Base-by-base conservation (phyloP, 2,329 filamentous ascomycete genomes). In the Rhynchosporium secalis region DNA sequence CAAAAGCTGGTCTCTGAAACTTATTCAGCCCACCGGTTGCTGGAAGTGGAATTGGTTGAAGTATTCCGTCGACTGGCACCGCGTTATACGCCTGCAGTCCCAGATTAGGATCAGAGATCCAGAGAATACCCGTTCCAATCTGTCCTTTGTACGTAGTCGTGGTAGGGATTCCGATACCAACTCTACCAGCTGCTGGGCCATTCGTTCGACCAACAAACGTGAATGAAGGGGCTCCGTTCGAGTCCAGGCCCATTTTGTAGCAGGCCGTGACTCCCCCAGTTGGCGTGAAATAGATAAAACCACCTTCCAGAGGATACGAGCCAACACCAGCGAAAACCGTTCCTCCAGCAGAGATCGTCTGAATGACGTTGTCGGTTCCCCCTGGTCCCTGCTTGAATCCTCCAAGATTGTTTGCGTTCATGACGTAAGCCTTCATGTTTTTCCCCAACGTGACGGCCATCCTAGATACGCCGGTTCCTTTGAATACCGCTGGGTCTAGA, bases 361-460 rank as follows among this genome's bases (percentile, higher is more conserved):
- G 78, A 3, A 81, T 75, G 2, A 80, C 76, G 5, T 77, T 74
- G 58, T 81, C 79, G 15, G 55, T 72, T 29, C 61, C 65, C 0
- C 72, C 73, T 29, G 65, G 52, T 31, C 72, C 72, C 59, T 73
- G 70, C 20, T 72, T 73, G 57, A 70, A 74, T 3, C 72, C 73
- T 12, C 72, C 72, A 9, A 74, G 65, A 55, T 74, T 72, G 52
- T 74, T 72, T 4, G 73, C 73, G 40, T 75, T 72, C 66, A 74
- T 62, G 71, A 77, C 78, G 62, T 80, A 81, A 0, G 77, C 78
- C 69, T 80, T 81, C 1, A 79, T 80, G 46, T 78, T 81, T 71
- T 83, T 83, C 12, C 81, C 81, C 3, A 78, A 78, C 0, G 80
- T 75, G 6, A 83, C 76, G 0, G 78, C 81, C 12, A 83, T 80